phyloP scores from a whole-genome alignment of 805 yeast species.

The Monosporozyma aerobia region DNA sequence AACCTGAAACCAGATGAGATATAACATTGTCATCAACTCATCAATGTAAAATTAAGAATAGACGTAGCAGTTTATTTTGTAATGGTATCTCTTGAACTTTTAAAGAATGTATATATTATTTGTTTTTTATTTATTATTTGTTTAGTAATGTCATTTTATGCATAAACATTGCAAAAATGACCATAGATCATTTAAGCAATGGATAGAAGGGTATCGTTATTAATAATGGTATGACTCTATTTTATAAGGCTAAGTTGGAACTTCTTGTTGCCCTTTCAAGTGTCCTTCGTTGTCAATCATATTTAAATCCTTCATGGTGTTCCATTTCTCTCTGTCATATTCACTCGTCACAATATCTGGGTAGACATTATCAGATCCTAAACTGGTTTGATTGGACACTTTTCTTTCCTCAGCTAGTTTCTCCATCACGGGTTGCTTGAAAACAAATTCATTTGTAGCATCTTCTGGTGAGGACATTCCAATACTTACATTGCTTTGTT shows the following conservation, averaged over 20 bases:
- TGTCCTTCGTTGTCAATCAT: conserved; percentile 6
- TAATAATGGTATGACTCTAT: neutral
- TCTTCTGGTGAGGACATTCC: neutral
- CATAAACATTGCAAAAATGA: neutral
- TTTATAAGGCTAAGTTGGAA: neutral
- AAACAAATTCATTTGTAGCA: neutral
- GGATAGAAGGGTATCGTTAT: neutral
- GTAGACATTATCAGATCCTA: conserved; percentile 12
- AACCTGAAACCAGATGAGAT: too few species aligned
- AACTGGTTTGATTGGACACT: conserved; percentile 6
- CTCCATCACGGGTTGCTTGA: neutral
- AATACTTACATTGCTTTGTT: conserved; percentile 5
- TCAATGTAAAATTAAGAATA: neutral
- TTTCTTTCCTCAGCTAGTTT: neutral
- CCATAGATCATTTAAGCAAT: neutral
- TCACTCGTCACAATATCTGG: conserved; percentile 26
- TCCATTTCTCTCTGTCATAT: conserved; percentile 31
- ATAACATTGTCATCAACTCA: too few species aligned
- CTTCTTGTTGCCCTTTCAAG: neutral
- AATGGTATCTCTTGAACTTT: neutral
- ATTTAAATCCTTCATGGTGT: conserved; percentile 9
- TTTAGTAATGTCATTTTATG: neutral
- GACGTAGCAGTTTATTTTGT: neutral
- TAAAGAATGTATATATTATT: neutral
- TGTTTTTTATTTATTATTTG: neutral